Conservation (phyloP, 352 stramenopile species). For the Globisporangium emineosum region DNA sequence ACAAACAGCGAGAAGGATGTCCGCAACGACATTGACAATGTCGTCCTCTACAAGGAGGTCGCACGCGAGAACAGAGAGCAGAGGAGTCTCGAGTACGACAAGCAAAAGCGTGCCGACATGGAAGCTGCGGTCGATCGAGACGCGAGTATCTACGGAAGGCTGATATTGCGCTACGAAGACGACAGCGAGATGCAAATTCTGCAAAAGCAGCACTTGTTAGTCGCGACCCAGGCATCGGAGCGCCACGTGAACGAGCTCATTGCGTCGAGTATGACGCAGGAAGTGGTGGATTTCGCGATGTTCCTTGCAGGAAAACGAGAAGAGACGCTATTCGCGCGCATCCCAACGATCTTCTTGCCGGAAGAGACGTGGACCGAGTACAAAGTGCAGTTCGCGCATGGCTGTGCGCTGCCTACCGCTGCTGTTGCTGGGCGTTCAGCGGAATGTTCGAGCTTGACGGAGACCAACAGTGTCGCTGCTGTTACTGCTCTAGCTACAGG, state of each 20-base stretch:
- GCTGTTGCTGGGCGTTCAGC: too few relatives aligned
- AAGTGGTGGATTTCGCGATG: slow-evolving; percentile 58
- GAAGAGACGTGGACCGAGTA: slow-evolving; percentile 53
- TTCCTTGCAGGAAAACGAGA: slow-evolving; percentile 50
- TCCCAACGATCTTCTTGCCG: slow-evolving; percentile 35
- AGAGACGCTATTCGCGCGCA: slow-evolving; percentile 38
- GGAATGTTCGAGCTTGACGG: too few relatives aligned
- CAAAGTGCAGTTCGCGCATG: slow-evolving; percentile 42
- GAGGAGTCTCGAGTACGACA: slow-evolving; percentile 45
- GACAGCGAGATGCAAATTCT: slow-evolving; percentile 42
- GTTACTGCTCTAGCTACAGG: too few relatives aligned
- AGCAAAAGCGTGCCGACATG: slow-evolving; percentile 43
- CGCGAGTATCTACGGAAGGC: slow-evolving; percentile 40
- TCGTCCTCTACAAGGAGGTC: slow-evolving; percentile 70
- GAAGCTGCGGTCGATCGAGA: slow-evolving; percentile 51
- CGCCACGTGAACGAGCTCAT: slow-evolving; percentile 46
- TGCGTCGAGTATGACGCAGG: slow-evolving; percentile 31
- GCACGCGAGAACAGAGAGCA: slow-evolving; percentile 51
- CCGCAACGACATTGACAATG: slow-evolving; percentile 34
- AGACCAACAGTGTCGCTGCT: too few relatives aligned
- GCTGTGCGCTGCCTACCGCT: not conserved
- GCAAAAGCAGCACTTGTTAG: slow-evolving; percentile 30
- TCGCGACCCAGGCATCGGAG: slow-evolving; percentile 32
- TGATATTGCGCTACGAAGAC: slow-evolving; percentile 65
- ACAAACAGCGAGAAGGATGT: slow-evolving; percentile 49